These are phyloP conservation scores for Galerina marginata DNA, from an alignment of 768 basidiomycete species.

Conservation along the genomic window DNA sequence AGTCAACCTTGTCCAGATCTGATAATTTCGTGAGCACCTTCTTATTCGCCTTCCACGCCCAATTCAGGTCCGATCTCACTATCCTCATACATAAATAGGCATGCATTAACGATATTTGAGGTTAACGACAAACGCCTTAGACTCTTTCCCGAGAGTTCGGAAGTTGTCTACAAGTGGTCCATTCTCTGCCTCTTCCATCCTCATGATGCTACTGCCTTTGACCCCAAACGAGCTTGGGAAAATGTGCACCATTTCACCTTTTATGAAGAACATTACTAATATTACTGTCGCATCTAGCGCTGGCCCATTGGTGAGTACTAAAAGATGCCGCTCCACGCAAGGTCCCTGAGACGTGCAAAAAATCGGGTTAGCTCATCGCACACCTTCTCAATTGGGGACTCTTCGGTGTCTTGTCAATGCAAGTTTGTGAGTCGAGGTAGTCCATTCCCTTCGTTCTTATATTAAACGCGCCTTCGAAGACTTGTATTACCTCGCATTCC, in stretches of 20 bases:
- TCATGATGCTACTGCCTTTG: background rate
- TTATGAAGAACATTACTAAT: background rate
- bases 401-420: constrained; percentile 26
- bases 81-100: too few relatives aligned
- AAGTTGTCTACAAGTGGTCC: too few relatives aligned
- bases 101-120: too few relatives aligned
- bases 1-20: too few relatives aligned
- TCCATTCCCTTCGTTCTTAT: background rate
- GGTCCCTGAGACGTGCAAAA: background rate
- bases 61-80: too few relatives aligned
- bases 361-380: constrained; percentile 17
- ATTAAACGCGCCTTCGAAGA: constrained; percentile 8
- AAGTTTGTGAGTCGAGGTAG: constrained; percentile 25
- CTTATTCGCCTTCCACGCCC: too few relatives aligned
- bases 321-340: background rate
- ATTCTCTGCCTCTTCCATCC: too few relatives aligned
- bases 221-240: constrained; percentile 4
- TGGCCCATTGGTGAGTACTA: constrained; percentile 17
- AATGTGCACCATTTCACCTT: background rate
- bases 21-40: too few relatives aligned
- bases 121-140: too few relatives aligned
- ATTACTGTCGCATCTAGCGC: background rate
- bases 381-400: constrained; percentile 26
- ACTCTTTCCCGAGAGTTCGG: too few relatives aligned
- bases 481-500: constrained; percentile 29